Conservation (phyloP, 2,329 filamentous ascomycete species). For the Sarocladium strictum region DNA sequence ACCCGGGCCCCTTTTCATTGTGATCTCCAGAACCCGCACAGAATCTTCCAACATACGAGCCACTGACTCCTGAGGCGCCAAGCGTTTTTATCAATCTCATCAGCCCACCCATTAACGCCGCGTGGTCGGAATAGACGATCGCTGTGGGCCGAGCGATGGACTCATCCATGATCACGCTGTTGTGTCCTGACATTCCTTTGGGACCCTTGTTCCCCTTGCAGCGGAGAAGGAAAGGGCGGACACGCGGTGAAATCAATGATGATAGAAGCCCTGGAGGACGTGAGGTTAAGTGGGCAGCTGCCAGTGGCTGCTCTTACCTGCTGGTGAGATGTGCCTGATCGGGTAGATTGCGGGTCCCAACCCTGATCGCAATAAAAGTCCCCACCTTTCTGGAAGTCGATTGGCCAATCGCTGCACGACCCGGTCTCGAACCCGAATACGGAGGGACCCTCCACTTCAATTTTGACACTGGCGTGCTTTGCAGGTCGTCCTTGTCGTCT, state of each 20-base stretch:
- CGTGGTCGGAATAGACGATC: background rate
- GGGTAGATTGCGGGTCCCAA: background rate
- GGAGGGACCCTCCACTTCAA: background rate
- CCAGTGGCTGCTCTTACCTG: background rate
- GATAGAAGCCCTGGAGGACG: background rate
- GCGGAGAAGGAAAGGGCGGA: background rate
- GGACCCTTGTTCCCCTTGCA: no score
- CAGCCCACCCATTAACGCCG: slow-evolving; percentile 2
- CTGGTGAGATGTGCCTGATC: background rate
- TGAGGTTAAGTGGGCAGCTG: background rate
- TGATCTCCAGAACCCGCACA: background rate
- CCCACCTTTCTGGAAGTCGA: no score
- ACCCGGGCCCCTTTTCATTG: no score
- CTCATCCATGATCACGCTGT: background rate
- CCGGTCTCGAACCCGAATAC: slow-evolving; percentile 8
- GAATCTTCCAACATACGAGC: background rate
- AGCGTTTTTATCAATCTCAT: slow-evolving; percentile 9
- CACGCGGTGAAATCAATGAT: background rate
- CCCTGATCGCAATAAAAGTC: no score
- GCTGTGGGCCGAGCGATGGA: background rate
- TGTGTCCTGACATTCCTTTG: no score
- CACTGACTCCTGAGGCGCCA: background rate
- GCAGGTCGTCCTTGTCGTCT: background rate
- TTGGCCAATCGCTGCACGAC: background rate
- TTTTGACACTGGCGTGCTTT: background rate